Conservation (phyloP, 495 filamentous ascomycete species). For the Aspergillus biplanus region DNA sequence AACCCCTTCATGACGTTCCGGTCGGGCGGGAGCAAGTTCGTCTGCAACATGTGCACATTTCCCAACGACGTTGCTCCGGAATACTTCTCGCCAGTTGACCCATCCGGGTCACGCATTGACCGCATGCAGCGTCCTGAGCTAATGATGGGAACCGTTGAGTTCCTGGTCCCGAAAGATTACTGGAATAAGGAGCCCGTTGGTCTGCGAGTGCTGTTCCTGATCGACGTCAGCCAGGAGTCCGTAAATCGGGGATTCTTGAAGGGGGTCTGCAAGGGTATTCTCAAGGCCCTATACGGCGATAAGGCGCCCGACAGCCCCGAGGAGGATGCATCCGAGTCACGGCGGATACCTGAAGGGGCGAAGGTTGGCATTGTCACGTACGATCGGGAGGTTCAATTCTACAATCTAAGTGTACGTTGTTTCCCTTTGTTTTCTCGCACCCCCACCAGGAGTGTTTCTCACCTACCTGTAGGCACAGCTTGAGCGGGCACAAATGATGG, state of each 20-base stretch:
- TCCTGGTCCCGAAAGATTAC: constrained; percentile 96
- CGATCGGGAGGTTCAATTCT: constrained; percentile 96
- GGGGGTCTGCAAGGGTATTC: constrained; percentile 87
- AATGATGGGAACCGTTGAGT: constrained; percentile 90
- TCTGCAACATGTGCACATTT: constrained; percentile 98
- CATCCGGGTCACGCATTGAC: constrained; percentile 84
- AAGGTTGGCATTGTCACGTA: constrained; percentile 96
- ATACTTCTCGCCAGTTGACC: constrained; percentile 90
- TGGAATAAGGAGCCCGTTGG: constrained; percentile 95
- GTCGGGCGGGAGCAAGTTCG: constrained; percentile 92
- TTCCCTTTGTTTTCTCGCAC: constrained; percentile 17
- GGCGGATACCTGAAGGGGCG: constrained; percentile 73
- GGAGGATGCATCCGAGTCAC: constrained; percentile 47
- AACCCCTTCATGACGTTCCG: constrained; percentile 99
- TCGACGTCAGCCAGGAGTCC: constrained; percentile 91
- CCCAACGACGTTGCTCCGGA: constrained; percentile 92
- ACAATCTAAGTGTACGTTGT: constrained; percentile 77
- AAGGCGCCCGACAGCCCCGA: constrained; percentile 59
- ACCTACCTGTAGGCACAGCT: constrained; percentile 61
- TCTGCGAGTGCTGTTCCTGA: constrained; percentile 84
- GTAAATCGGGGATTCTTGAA: constrained; percentile 88
- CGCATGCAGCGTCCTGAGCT: constrained; percentile 89
- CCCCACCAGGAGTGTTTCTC: constrained; percentile 21
- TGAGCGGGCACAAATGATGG: constrained; percentile 95
- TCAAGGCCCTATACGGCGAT: constrained; percentile 77